Conservation (phyloP, 306 rosid genomes). For the Quercus alba region DNA sequence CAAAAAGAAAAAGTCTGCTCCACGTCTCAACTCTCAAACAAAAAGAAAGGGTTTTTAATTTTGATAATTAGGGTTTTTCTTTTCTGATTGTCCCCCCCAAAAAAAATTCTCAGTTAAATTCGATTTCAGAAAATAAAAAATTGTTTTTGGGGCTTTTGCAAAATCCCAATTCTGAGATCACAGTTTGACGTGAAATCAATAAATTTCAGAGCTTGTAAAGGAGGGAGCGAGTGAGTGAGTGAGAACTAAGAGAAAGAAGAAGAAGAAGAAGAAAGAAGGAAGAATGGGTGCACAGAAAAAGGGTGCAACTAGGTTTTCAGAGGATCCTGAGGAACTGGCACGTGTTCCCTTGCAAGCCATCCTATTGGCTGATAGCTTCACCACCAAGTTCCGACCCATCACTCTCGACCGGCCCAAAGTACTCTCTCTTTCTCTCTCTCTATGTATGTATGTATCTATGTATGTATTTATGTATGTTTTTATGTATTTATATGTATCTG, state of each 20-base stretch:
- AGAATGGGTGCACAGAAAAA: slow-evolving; percentile 79
- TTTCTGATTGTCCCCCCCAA: too few species aligned
- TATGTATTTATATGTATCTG: not conserved
- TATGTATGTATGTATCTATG: not conserved
- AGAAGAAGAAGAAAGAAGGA: not conserved
- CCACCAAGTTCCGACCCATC: slow-evolving; percentile 92
- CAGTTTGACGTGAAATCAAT: too few species aligned
- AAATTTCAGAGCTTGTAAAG: not conserved
- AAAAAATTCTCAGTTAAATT: too few species aligned
- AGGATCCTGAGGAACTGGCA: slow-evolving; percentile 74
- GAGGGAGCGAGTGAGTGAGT: not conserved
- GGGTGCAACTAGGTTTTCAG: slow-evolving; percentile 63
- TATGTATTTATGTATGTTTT: not conserved
- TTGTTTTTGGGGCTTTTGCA: too few species aligned
- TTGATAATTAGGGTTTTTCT: too few species aligned
- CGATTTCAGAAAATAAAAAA: too few species aligned
- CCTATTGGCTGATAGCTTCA: slow-evolving; percentile 86
- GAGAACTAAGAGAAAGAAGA: not conserved
- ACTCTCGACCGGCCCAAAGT: slow-evolving; percentile 98
- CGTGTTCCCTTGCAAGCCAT: slow-evolving; percentile 84
- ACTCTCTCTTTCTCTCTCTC: not conserved
- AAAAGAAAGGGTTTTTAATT: too few species aligned
- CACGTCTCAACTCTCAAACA: too few species aligned
- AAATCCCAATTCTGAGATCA: too few species aligned
- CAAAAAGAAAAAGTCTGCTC: too few species aligned